These are phyloP conservation scores for Cryphonectria parasitica DNA, from an alignment of 2,329 filamentous ascomycete genomes.

Conservation along the genomic window DNA sequence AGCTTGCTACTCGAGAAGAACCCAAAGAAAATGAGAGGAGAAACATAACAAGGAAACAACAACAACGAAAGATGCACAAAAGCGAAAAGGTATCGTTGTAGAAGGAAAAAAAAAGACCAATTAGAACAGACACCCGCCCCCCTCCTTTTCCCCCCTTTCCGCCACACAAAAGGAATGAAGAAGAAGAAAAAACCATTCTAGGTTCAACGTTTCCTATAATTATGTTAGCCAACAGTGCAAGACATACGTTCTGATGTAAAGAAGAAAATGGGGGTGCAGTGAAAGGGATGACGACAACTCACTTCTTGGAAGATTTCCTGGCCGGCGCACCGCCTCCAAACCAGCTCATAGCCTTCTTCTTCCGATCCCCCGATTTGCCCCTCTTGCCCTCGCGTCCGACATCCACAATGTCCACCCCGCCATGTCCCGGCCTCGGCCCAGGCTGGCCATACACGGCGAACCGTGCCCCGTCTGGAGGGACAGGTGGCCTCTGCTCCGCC, in stretches of 20 bases:
- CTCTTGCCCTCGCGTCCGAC: conserved; percentile 37
- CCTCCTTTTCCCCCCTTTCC: no score
- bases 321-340: conserved; percentile 33
- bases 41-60: background rate
- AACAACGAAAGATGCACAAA: background rate
- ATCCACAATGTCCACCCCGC: conserved; percentile 33
- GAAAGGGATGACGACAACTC: conserved; percentile 24
- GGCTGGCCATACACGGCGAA: background rate
- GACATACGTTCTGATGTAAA: background rate
- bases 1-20: background rate
- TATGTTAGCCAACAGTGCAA: background rate
- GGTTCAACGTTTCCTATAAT: background rate
- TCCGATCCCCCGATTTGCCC: conserved; percentile 30
- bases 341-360: conserved; percentile 19
- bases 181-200: background rate
- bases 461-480: background rate
- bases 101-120: background rate
- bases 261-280: background rate
- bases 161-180: background rate
- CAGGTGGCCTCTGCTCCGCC: background rate
- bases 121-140: background rate
- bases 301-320: conserved; percentile 39
- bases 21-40: background rate
- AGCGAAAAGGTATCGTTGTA: conserved; percentile 22
- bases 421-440: conserved; percentile 7